These are phyloP conservation scores for Phaseolus lunatus DNA, from an alignment of 306 rosid genomes.

Conservation along the genomic window DNA sequence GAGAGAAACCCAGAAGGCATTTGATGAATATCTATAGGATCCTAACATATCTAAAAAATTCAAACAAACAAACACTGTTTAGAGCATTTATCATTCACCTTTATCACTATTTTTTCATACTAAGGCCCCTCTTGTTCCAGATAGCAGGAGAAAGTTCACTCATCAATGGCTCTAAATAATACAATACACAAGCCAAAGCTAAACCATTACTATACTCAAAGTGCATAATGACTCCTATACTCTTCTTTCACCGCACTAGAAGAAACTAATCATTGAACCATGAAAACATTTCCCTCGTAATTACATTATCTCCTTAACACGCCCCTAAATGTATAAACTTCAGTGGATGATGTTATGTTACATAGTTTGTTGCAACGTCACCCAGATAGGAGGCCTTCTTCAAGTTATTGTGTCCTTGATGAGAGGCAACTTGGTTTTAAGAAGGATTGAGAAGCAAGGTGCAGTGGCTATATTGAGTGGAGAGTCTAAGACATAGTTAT, in stretches of 20 bases:
- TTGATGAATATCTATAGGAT: too few species aligned
- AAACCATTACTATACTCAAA: neutral
- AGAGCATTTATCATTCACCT: neutral
- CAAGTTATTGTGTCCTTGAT: neutral
- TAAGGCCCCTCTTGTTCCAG: neutral
- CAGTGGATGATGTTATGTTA: neutral
- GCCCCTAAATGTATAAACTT: neutral
- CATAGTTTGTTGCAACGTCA: neutral
- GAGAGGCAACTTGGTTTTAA: neutral
- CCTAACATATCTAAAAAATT: too few species aligned
- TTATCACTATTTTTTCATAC: neutral
- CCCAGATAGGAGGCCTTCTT: neutral
- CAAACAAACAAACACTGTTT: neutral
- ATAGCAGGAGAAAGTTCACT: constrained; percentile 3
- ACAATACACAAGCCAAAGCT: neutral
- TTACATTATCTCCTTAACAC: neutral
- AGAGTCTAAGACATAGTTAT: neutral
- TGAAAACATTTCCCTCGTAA: neutral
- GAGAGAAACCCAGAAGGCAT: too few species aligned
- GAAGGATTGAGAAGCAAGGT: neutral
- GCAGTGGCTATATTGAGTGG: neutral
- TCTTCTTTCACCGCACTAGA: neutral
- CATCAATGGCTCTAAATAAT: constrained; percentile 19
- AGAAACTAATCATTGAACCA: neutral
- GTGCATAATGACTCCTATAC: neutral